Evolutionary conservation across 2,329 filamentous ascomycete genomes (phyloP), one percentile per base, ranked within the genome.

Genomic region (Bisporella sp.): DNA sequence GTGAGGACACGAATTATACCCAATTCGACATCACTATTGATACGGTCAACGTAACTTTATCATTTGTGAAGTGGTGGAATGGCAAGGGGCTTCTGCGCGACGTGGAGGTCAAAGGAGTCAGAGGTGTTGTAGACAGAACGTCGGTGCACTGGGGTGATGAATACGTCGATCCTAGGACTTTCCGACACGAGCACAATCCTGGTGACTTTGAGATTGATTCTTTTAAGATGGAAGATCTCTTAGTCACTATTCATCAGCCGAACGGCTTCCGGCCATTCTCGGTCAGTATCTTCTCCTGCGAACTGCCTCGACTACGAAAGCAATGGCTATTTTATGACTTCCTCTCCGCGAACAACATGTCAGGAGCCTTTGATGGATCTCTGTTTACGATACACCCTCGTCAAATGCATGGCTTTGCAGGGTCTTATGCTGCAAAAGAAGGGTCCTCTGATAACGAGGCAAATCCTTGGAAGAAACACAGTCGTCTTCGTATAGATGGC

Each of bases 301-400:
- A 97, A 63, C 78, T 99, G 39, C 92, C 93, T 1, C 87, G 93
- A 62, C 73, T 99, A 44, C 82, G 93, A 47, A 97, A 96, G 64
- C 92, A 95, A 63, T 99, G 90, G 87, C 76, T 99, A 0, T 96
- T 97, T 67, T 99, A 99, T 72, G 93, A 99, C 67, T 95, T 99
- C 59, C 71, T 99, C 31, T 93, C 88, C 0, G 93, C 93, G 13
- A 96, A 89, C 64, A 92, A 93, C 68, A 95, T 97, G 81, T 96
- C 89, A 9, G 93, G 93, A 1, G 93, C 90, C 1, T 96, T 88
- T 60, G 93, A 99, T 64, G 89, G 93, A 49, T 97, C 93, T 0
- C 76, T 99, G 3, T 99, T 99, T 67, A 97, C 91, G 0, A 96
- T 99, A 44, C 93, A 99, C 66, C 93, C 92, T 4, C 82, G 90